Conservation (phyloP, 2,329 filamentous ascomycete species). For the Curvularia hawaiiensis region DNA sequence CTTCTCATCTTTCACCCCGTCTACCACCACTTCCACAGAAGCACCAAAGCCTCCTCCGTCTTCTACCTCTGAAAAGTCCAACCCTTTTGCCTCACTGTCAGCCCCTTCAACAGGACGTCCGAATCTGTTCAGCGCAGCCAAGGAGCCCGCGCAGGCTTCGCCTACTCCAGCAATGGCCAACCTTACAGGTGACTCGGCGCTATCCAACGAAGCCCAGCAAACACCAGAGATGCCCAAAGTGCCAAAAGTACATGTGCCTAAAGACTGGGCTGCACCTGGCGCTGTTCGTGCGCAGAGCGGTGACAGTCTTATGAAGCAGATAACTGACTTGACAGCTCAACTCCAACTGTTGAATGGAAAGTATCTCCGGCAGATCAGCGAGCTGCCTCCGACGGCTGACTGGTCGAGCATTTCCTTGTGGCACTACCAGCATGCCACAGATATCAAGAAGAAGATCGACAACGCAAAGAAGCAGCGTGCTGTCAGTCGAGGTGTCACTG, state of each 20-base stretch:
- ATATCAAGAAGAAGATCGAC: conserved; percentile 38
- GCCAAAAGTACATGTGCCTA: conserved; percentile 32
- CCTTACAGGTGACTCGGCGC: conserved; percentile 10
- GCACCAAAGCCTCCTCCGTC: conserved; percentile 11
- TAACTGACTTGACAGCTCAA: conserved; percentile 27
- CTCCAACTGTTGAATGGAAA: conserved; percentile 36
- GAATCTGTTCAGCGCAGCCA: conserved; percentile 23
- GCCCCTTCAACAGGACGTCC: conserved; percentile 19
- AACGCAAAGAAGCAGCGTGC: conserved; percentile 38
- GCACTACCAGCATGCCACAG: conserved; percentile 35
- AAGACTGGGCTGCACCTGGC: conserved; percentile 29
- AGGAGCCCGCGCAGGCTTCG: conserved; percentile 19
- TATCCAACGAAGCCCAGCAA: conserved; percentile 7
- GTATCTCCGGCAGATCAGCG: conserved; percentile 34
- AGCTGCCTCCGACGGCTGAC: conserved; percentile 32
- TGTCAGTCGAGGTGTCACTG: conserved; percentile 37
- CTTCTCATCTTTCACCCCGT: conserved; percentile 16
- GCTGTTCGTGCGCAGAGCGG: conserved; percentile 11
- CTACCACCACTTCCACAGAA: conserved; percentile 11
- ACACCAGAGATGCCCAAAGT: conserved; percentile 28
- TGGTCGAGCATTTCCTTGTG: conserved; percentile 40
- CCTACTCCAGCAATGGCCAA: conserved; percentile 20
- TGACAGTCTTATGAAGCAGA: conserved; percentile 21
- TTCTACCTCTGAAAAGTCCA: conserved; percentile 17
- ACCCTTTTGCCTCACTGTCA: conserved; percentile 23